Percentiles rank a stretch among this genome's conserved stretches.
phyloP scores from a whole-genome alignment of 169 alveolate genomes.

The Plasmodium chabaudi region DNA sequence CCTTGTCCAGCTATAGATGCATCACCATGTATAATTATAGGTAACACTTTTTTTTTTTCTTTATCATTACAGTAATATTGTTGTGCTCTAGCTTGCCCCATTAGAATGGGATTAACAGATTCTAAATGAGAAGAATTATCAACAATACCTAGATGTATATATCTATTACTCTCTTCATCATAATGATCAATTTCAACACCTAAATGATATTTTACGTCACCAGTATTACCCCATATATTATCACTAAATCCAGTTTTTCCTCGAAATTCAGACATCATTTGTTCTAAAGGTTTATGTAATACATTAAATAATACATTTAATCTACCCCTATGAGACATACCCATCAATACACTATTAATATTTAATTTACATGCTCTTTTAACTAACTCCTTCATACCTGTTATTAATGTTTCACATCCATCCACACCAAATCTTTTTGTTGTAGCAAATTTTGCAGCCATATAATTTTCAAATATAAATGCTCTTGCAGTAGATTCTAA shows the following conservation, averaged over 20 bases:
- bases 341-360: constrained; percentile 91
- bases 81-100: constrained; percentile 94
- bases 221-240: constrained; percentile 86
- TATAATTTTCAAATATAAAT: constrained; percentile 81
- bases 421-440: constrained; percentile 95
- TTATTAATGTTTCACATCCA: constrained; percentile 93
- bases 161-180: constrained; percentile 84
- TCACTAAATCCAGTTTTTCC: constrained; percentile 85
- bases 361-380: constrained; percentile 78
- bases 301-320: constrained; percentile 93
- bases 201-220: constrained; percentile 96
- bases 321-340: constrained; percentile 98
- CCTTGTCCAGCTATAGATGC: constrained; percentile 97
- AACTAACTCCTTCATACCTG: constrained; percentile 86
- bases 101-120: constrained; percentile 93
- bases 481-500: constrained; percentile 79
- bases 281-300: constrained; percentile 91
- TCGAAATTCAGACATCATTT: constrained; percentile 91
- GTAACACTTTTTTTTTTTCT: constrained; percentile 84
- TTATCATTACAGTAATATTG: constrained; percentile 87
- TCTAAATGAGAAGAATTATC: constrained; percentile 96
- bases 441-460: constrained; percentile 90
- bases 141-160: constrained; percentile 86
- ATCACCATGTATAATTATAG: constrained; percentile 95
- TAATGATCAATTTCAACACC: constrained; percentile 88